Base-by-base conservation (phyloP, 1,139 yeast species). In the Yamadazyma jaroonii region DNA sequence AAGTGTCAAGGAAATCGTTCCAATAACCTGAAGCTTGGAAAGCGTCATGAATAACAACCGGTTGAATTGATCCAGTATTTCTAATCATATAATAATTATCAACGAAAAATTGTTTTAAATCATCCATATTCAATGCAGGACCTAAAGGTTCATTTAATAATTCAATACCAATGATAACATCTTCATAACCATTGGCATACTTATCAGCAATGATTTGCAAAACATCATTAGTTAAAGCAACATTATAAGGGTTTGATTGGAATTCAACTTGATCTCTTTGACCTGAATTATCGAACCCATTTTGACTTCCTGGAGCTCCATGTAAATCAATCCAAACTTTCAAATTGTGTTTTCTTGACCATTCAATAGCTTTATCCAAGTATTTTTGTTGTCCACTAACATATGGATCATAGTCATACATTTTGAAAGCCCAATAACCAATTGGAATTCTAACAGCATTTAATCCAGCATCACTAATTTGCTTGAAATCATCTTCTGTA, bases 301-400 rank as follows among this genome's bases (percentile, higher is more conserved):
- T 90, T 63, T 90, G 97, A 14, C 96, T 85, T n/a, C 97, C 97
- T 34, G 97, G 94, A 22, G 88, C 94, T 41, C 97, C 97, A 59
- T 90, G 98, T 51, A 90, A 67, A 60, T 90, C 98, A 38, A 90
- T 73, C 96, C 96, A 88, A 15, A 79, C 95, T 57, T 84, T 81
- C 49, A 90, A 59, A 34, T 73, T 75, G 49, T 80, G 53, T 14
- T 69, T 64, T 39, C 77, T 62, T 35, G 86, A 79, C 97, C 97
- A 90, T 17, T 62, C 72, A 36, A 90, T 66, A 8, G 96, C 96
- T 49, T 72, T 66, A 50, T 85, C 89, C 43, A 90, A 66, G 58
- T 84, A 87, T 12, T 62, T 56, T 38, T 72, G 79, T 64, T 89
- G 97, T 20, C 97, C 97, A 55, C 78, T 82, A 34, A 87, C 95